Evolutionary conservation across 495 filamentous ascomycete genomes (phyloP), one percentile per base, ranked within the genome.

Genomic region (Astrothelium macrocarpum): DNA sequence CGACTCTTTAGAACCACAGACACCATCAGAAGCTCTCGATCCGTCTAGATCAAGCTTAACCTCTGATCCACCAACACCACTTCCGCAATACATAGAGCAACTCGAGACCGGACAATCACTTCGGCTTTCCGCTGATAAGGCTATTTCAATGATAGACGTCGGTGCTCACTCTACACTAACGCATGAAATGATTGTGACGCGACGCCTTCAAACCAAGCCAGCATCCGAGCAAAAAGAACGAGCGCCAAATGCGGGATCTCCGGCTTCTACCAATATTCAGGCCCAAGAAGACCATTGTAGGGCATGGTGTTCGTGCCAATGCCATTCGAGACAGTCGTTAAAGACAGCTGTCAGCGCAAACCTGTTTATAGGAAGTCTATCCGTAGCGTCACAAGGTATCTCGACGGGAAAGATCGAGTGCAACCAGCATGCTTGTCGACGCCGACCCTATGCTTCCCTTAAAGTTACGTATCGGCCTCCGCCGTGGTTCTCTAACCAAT

Each of bases 391-490:
- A 29, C 49, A 56, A 29, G 49, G 49, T 29, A 56, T 56, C 29
- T 56, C 49, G 7, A 29, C 49, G 20, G 25, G 23, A 26, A 56
- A 29, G 49, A 25, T 56, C 25, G 23, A 56, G 29, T 56, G 49
- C 25, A 29, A 56, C 20, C 49, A 56, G 25, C 49, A 56, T 29
- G 49, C 49, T 29, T 56, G 49, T 29, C 49, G 49, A 29, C 49
- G 49, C 29, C 49, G 49, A 9, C 49, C 49, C 29, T 25, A 56
- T 56, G 23, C 49, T 29, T 56, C 49, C 9, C 25, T 56, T 5
- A 56, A 56, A 16, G 49, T 56, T 26, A 56, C 49, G 10, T 56
- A 56, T 56, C 49, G 49, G 16, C 49, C 49, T 29, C 49, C 49
- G 25, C 25, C 49, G 2, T 56, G 49, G 49, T 16, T 56, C 3